phyloP scores from a whole-genome alignment of 2,329 filamentous ascomycete species.

The Talaromyces amestolkiae region DNA sequence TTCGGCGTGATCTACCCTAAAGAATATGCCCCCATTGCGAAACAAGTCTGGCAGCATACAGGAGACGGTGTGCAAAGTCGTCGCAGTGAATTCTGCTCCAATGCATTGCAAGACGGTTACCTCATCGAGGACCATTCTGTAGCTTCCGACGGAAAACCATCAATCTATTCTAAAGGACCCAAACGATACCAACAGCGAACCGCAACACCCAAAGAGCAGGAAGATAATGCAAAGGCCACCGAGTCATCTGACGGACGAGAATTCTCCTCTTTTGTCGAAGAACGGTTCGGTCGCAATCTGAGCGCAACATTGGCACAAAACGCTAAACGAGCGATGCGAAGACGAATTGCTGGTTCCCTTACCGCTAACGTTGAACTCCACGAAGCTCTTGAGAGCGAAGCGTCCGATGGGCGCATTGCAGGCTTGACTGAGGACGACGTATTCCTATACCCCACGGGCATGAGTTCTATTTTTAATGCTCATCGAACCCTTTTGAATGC shows the following conservation, averaged over 20 bases:
- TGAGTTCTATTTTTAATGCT: constrained; percentile 91
- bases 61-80: constrained; percentile 91
- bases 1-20: constrained; percentile 70
- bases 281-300: constrained; percentile 89
- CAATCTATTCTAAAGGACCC: constrained; percentile 64
- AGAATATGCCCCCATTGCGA: constrained; percentile 69
- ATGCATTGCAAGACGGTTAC: constrained; percentile 67
- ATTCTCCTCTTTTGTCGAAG: constrained; percentile 79
- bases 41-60: constrained; percentile 95
- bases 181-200: constrained; percentile 70
- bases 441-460: constrained; percentile 82
- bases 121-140: constrained; percentile 52
- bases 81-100: constrained; percentile 82
- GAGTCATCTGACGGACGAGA: constrained; percentile 55
- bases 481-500: constrained; percentile 70
- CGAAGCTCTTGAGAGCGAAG: constrained; percentile 52
- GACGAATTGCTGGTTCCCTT: constrained; percentile 84
- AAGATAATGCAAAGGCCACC: constrained; percentile 25
- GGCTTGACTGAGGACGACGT: constrained; percentile 81
- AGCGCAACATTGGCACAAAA: constrained; percentile 74
- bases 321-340: constrained; percentile 79
- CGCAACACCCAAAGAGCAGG: constrained; percentile 49
- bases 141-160: constrained; percentile 25
- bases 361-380: constrained; percentile 67
- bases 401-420: constrained; percentile 35